Evolutionary conservation across 305 asterid species (phyloP), one percentile per base, ranked within the genome.

Genomic region (Rubia peregrina): DNA sequence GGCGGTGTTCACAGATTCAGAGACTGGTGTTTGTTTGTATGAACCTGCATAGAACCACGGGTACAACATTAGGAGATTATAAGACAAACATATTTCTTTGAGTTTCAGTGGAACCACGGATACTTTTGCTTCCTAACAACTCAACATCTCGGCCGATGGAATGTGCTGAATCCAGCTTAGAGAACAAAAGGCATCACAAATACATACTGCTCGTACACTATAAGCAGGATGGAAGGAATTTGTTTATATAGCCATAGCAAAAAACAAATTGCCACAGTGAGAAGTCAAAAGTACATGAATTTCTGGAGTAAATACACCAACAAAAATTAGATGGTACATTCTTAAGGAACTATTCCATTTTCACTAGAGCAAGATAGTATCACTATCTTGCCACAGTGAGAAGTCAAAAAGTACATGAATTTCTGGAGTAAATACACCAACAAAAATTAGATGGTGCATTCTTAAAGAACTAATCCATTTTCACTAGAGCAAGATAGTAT

Each of bases 1-100:
- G 68, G 98, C 91, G 59, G 98, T 86, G 75, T 94, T 88, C 71
- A 85, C 84, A 30, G 90, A 71, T 64, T 86, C 97, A 12, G 95
- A 82, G 73, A 84, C 75, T 55, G 95, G 77, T 68, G 95, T 74
- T 70, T 82, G 82, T 84, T 81, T 94, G 88, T 86, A 87, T 67
- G 84, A 82, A 86, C 99, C 99, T 94, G 85, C 57, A 84, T 76
- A 49, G 59, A 40, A 10, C 13, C 42, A 68, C 57, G 57, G 75
- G 3, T 48, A 51, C 30, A 61, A 17, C 11, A 72, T 64, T 70
- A 76, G 17, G 44, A 72, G 9, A 13, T 40, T 21, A 36, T 11
- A 10, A 21, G 40, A 60, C 43, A 57, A 56, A 57, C 38, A 11
- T 43, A 5, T 2, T 40, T 24, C 65, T 38, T 62, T 4, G 13